These are phyloP conservation scores for Mortierella sp. DNA, from an alignment of 371 early-diverging fungal genomes.

Conservation along the genomic window DNA sequence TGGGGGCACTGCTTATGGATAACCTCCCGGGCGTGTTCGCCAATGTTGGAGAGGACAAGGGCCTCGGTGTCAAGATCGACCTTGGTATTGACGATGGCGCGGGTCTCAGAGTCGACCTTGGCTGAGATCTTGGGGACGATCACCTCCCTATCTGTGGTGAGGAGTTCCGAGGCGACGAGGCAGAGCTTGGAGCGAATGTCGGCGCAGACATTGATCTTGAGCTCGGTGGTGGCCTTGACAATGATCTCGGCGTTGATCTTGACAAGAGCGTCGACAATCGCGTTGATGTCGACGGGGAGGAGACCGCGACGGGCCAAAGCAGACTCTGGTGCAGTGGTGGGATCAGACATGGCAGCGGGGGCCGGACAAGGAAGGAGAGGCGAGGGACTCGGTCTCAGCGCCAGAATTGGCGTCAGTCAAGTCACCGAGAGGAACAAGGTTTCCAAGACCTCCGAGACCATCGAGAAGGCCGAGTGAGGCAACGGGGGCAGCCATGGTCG, in stretches of 20 bases:
- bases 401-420: background rate
- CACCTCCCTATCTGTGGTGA: constrained; percentile 8
- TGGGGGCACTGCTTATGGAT: constrained; percentile 18
- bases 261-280: constrained; percentile 15
- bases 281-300: constrained; percentile 3
- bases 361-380: background rate
- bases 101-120: constrained; percentile 9
- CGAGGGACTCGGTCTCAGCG: background rate
- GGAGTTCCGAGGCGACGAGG: constrained; percentile 16
- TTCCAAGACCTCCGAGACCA: background rate
- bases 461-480: background rate
- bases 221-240: constrained; percentile 18
- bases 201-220: constrained; percentile 29
- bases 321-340: too few species aligned
- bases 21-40: background rate
- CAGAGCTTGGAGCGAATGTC: constrained; percentile 28
- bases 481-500: background rate
- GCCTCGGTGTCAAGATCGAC: constrained; percentile 19
- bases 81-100: constrained; percentile 23
- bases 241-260: constrained; percentile 23
- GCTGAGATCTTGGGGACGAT: constrained; percentile 23
- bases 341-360: too few species aligned
- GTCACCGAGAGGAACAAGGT: background rate
- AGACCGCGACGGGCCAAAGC: background rate
- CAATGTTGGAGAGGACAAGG: constrained; percentile 21